phyloP scores from a whole-genome alignment of 2,329 filamentous ascomycete genomes.

The Colletotrichum chlorophyti region DNA sequence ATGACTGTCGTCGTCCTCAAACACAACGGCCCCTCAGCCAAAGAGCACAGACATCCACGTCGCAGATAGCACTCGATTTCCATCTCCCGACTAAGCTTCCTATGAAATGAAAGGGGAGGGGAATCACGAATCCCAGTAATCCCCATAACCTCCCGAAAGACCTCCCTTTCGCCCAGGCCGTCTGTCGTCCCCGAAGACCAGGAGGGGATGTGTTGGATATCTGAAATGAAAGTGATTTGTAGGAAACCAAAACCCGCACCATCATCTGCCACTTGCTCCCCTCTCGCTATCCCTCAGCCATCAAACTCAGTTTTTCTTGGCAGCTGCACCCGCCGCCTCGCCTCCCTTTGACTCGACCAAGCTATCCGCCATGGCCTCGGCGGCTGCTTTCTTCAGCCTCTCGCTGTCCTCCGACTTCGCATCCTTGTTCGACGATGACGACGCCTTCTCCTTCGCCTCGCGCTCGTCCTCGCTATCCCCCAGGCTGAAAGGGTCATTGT shows the following conservation, averaged over 20 bases:
- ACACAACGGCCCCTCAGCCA: no score
- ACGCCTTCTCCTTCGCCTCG: slow-evolving; percentile 70
- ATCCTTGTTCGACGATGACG: slow-evolving; percentile 32
- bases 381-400: slow-evolving; percentile 70
- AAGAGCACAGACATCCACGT: background rate
- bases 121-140: slow-evolving; percentile 17
- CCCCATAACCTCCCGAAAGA: slow-evolving; percentile 22
- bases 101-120: slow-evolving; percentile 22
- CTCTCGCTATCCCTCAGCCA: background rate
- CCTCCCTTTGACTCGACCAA: slow-evolving; percentile 52
- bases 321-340: slow-evolving; percentile 35
- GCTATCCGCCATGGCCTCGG: slow-evolving; percentile 65
- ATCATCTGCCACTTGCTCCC: background rate
- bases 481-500: slow-evolving; percentile 96
- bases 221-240: slow-evolving; percentile 27
- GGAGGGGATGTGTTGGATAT: slow-evolving; percentile 17
- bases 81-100: slow-evolving; percentile 23
- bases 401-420: slow-evolving; percentile 63
- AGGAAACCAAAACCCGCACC: background rate
- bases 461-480: slow-evolving; percentile 96
- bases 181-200: slow-evolving; percentile 8
- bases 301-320: slow-evolving; percentile 44
- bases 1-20: no score
- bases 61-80: slow-evolving; percentile 13
- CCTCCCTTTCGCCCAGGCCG: slow-evolving; percentile 6